Conservation (phyloP, 345 rosid genomes). For the Citrus inodora region DNA sequence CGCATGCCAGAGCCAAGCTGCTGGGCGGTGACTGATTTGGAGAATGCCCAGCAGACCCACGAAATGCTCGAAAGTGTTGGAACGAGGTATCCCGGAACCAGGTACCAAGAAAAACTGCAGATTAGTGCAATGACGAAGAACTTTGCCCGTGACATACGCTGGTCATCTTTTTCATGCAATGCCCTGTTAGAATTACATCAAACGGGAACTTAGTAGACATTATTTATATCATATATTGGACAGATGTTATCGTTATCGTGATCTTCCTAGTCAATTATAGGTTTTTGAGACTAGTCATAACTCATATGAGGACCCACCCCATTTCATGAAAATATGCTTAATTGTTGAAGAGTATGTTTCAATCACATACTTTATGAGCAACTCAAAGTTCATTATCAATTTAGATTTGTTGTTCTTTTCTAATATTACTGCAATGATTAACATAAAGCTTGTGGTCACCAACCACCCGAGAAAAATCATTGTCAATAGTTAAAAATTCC, state of each 20-base stretch:
- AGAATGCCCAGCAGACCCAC: conserved; percentile 84
- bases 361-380: neutral
- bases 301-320: neutral
- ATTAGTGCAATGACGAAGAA: conserved; percentile 74
- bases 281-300: neutral
- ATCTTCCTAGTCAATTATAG: neutral
- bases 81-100: conserved; percentile 80
- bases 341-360: neutral
- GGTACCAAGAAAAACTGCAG: conserved; percentile 71
- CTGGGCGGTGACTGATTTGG: conserved; percentile 78
- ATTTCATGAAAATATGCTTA: neutral
- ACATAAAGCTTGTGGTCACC: neutral
- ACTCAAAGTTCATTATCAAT: neutral
- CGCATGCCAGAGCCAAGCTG: conserved; percentile 85
- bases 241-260: neutral
- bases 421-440: neutral
- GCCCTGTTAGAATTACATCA: conserved; percentile 46
- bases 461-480: neutral
- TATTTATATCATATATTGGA: neutral
- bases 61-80: conserved; percentile 76
- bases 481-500: neutral
- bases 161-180: conserved; percentile 79
- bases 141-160: conserved; percentile 64
- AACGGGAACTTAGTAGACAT: neutral
- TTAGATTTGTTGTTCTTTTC: neutral